Base-by-base conservation (phyloP, 495 filamentous ascomycete species). In the Elaphomyces granulatus region DNA sequence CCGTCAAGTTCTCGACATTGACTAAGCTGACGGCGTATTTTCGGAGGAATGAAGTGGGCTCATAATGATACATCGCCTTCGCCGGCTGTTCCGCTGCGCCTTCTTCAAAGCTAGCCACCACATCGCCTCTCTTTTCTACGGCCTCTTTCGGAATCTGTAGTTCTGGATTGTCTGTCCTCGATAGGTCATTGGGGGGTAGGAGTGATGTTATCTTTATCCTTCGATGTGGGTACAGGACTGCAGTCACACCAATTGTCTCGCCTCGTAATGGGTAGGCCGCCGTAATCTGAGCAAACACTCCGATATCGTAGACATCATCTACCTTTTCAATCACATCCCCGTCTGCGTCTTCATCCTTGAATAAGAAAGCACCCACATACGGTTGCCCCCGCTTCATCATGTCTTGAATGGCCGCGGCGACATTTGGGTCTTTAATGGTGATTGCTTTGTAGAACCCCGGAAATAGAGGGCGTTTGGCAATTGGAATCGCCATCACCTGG, bases 361-460 rank as follows among this genome's bases (percentile, higher is more conserved):
- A 83, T 48, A 96, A 55, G 59, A 99, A 99, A 8, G 86, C 87
- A 41, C 92, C 92, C 20, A 99, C 82, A 46, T 99, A 99, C 34
- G 88, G 92, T 57, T 99, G 92, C 7, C 92, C 90, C n/a, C 87
- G 74, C 66, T 88, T 92, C 58, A 96, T 82, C 78, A 93, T 90
- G 45, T 99, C 92, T 46, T 85, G 76, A 43, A 99, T 92, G 10
- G 92, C 92, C 26, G 74, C 70, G 20, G 83, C 77, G 16, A 99
- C 92, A 47, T 85, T 80, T 3, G 78, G 81, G 54, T 99, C 84
- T 45, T 80, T 79, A 38, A 99, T 87, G 3, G 90, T 96, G 43
- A 99, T 83, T 2, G 92, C 87, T 56, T 99, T 99, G 64, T 99
- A 99, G 62, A 94, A 99, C 0, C 92, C 92, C 0, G 92, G 92